Percentiles rank a stretch among this genome's conserved stretches.
Evolutionary conservation across 2,329 filamentous ascomycete species (phyloP).

Genomic region (Paracamarosporium sp.): DNA sequence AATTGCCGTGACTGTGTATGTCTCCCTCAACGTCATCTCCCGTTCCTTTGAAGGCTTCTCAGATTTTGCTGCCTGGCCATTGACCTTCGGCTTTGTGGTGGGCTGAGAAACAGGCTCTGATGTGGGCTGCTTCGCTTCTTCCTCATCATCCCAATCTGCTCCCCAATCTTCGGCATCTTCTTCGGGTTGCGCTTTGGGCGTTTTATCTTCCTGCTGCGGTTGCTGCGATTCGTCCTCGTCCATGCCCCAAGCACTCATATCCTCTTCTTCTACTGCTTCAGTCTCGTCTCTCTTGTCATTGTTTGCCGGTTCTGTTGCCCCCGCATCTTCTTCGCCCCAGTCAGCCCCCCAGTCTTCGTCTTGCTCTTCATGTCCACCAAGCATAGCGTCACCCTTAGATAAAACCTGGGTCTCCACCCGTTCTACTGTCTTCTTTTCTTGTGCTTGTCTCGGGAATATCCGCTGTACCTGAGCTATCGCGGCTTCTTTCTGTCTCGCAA

Average conservation of each 20-base stretch:
- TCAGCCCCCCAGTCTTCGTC: conserved; percentile 79
- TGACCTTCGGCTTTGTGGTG: conserved; percentile 35
- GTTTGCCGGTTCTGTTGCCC: not conserved
- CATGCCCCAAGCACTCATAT: conserved; percentile 57
- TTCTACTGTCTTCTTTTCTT: conserved; percentile 74
- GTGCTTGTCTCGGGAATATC: conserved; percentile 71
- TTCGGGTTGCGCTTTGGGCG: conserved; percentile 32
- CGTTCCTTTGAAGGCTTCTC: conserved; percentile 47
- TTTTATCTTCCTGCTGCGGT: conserved; percentile 24
- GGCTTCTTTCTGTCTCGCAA: conserved; percentile 80
- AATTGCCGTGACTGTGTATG: conserved; percentile 86
- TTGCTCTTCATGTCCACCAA: conserved; percentile 58
- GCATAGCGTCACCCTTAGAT: conserved; percentile 70
- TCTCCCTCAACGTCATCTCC: conserved; percentile 82
- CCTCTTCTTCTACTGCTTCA: conserved; percentile 52
- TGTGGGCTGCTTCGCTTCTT: conserved; percentile 26
- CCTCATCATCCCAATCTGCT: conserved; percentile 73
- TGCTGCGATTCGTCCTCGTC: conserved; percentile 44
- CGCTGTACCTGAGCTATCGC: conserved; percentile 77
- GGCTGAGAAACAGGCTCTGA: conserved; percentile 22
- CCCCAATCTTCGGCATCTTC: conserved; percentile 75
- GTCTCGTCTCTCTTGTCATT: not conserved
- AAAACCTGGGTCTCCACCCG: conserved; percentile 84
- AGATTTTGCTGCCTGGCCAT: conserved; percentile 33
- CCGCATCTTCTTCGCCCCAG: conserved; percentile 67